Conservation (phyloP, 2,329 filamentous ascomycete species). For the Zymoseptoria brevis region DNA sequence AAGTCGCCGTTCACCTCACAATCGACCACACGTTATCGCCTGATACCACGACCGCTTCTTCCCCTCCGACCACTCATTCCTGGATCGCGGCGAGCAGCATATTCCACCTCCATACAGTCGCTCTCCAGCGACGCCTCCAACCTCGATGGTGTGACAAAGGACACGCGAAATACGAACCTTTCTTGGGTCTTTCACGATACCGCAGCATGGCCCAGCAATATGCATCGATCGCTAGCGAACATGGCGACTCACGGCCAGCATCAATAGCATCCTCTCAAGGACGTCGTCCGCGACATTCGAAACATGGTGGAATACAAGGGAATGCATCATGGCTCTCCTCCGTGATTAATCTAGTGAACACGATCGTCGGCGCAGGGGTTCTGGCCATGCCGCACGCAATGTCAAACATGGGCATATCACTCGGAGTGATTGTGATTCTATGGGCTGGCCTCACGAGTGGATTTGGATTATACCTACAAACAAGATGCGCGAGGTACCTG, state of each 20-base stretch:
- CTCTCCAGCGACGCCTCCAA: not conserved
- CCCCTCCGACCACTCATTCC: not conserved
- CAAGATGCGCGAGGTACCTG: conserved; percentile 84
- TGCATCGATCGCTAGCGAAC: conserved; percentile 33
- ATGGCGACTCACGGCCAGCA: conserved; percentile 31
- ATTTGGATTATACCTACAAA: conserved; percentile 91
- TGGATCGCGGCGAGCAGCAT: not conserved
- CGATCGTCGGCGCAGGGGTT: conserved; percentile 89
- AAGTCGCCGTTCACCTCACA: not conserved
- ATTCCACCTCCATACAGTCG: not conserved
- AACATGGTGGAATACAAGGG: conserved; percentile 60
- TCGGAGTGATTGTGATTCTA: conserved; percentile 74
- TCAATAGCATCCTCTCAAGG: conserved; percentile 36
- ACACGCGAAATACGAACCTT: not conserved
- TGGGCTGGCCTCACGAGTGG: conserved; percentile 87
- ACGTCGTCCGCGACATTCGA: conserved; percentile 54
- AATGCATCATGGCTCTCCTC: conserved; percentile 85
- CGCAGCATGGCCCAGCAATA: conserved; percentile 35
- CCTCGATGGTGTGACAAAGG: not conserved
- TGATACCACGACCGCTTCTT: not conserved
- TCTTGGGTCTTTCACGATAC: not conserved
- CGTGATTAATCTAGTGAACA: conserved; percentile 92
- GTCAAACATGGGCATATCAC: conserved; percentile 86
- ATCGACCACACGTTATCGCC: not conserved
- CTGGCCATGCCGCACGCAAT: conserved; percentile 93